Percentiles rank a stretch among this genome's conserved stretches.
Conservation (phyloP, 768 basidiomycete genomes). For the Fomitopsis serialis region DNA sequence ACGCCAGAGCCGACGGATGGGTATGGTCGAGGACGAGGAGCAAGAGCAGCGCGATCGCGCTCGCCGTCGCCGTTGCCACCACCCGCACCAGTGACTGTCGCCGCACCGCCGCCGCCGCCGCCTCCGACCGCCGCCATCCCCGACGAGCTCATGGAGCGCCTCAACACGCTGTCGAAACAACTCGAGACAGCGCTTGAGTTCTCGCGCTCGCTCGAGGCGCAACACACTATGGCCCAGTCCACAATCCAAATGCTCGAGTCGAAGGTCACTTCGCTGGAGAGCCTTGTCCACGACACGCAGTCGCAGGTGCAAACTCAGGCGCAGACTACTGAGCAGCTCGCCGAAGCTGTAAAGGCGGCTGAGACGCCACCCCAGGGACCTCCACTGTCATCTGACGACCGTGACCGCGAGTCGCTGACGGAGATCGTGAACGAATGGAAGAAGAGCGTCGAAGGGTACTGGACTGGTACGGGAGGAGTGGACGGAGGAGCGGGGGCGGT, state of each 20-base stretch:
- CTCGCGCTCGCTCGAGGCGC: conserved; percentile 66
- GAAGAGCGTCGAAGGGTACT: conserved; percentile 71
- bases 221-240: conserved; percentile 73
- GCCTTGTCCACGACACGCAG: conserved; percentile 48
- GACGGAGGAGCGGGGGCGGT: conserved; percentile 72
- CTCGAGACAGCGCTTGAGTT: conserved; percentile 73
- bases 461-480: conserved; percentile 74
- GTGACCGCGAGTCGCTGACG: conserved; percentile 46
- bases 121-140: conserved; percentile 23
- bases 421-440: conserved; percentile 68
- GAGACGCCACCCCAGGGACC: conserved; percentile 9
- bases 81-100: conserved; percentile 16
- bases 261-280: conserved; percentile 68
- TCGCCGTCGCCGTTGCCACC: conserved; percentile 2
- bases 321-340: conserved; percentile 25
- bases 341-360: conserved; percentile 20
- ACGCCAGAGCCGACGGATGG: conserved; percentile 78
- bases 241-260: conserved; percentile 65
- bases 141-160: conserved; percentile 55
- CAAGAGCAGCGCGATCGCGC: conserved; percentile 5
- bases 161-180: conserved; percentile 60
- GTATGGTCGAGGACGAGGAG: conserved; percentile 40
- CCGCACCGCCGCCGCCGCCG: conserved; percentile 12
- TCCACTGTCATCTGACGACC: conserved; percentile 25
- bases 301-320: conserved; percentile 33